phyloP scores from a whole-genome alignment of 305 asterid species.

The Fraxinus floribunda region DNA sequence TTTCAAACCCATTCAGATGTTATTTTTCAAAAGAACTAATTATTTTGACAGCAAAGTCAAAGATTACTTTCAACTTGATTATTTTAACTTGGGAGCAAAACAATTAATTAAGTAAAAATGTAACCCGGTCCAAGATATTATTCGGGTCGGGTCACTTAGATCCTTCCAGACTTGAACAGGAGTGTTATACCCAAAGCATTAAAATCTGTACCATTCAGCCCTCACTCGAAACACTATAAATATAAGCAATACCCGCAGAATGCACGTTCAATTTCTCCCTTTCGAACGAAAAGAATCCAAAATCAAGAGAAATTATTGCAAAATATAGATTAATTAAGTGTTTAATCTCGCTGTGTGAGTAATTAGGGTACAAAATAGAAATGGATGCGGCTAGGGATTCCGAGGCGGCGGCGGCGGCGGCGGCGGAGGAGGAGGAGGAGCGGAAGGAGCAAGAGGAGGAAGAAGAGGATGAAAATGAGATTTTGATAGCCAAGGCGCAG shows the following conservation, averaged over 20 bases:
- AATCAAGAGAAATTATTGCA: not conserved
- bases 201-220: slow-evolving; percentile 25
- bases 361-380: slow-evolving; percentile 1
- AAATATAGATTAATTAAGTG: not conserved
- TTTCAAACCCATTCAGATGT: not conserved
- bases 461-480: slow-evolving; percentile 61
- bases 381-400: slow-evolving; percentile 44
- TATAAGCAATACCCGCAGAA: slow-evolving; percentile 6
- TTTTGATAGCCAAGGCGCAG: slow-evolving; percentile 65
- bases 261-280: slow-evolving; percentile 16
- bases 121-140: not conserved
- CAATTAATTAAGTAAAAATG: not conserved
- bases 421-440: slow-evolving; percentile 30
- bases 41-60: not conserved
- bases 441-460: slow-evolving; percentile 34
- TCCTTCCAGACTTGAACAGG: not conserved
- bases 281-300: slow-evolving; percentile 19
- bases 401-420: slow-evolving; percentile 21
- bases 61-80: not conserved
- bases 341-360: not conserved
- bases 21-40: not conserved
- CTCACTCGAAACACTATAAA: not conserved
- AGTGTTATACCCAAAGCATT: slow-evolving; percentile 39
- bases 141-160: slow-evolving; percentile 1
- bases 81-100: not conserved